Base-by-base conservation (phyloP, 805 yeast genomes). In the Kodamaea hsintzibuensis region DNA sequence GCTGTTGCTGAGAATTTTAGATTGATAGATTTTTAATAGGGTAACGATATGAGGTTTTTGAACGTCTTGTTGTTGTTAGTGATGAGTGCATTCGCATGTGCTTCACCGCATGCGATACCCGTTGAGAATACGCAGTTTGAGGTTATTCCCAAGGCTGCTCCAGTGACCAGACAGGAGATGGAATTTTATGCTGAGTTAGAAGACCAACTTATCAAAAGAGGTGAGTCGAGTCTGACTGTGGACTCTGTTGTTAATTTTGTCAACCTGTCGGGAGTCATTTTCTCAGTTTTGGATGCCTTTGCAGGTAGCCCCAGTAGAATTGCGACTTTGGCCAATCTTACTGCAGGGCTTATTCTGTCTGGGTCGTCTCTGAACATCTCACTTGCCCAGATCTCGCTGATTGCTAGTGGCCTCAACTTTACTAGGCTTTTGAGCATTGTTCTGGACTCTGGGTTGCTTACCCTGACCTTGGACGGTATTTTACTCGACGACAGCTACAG, bases 381-480 rank as follows among this genome's bases (percentile, higher is more conserved):
- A 9, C 38, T 33, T 12, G 19, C 40, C 46, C 16, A 39, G 2
- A 18, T 51, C 4, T 37, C 42, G 38, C 6, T 37, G 44, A 16
- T 56, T 18, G 27, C 50, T 19, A 35, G 51, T 30, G 22, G 38
- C 9, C 25, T 51, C n/a, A 68, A 70, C 51, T 25, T 63, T 6
- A 55, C 72, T 6, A 65, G 60, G 3, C 55, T 71, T 9, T 47
- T 67, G 18, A 54, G 52, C 8, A 58, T 62, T 8, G 69, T 73
- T 9, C 49, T 59, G 50, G 60, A 65, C 1, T 74, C 79, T 1
- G 80, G 80, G 0, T 65, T 76, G 18, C 58, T 72, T 16, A 57
- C 64, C 7, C 68, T 72, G 6, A 48, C 67, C 2, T 62, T 70
- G 53, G 77, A 76, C 55, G 79, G 79, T 0, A 54, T 74, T 10